phyloP scores from a whole-genome alignment of 2,329 filamentous ascomycete species.

The Talaromyces sp. region DNA sequence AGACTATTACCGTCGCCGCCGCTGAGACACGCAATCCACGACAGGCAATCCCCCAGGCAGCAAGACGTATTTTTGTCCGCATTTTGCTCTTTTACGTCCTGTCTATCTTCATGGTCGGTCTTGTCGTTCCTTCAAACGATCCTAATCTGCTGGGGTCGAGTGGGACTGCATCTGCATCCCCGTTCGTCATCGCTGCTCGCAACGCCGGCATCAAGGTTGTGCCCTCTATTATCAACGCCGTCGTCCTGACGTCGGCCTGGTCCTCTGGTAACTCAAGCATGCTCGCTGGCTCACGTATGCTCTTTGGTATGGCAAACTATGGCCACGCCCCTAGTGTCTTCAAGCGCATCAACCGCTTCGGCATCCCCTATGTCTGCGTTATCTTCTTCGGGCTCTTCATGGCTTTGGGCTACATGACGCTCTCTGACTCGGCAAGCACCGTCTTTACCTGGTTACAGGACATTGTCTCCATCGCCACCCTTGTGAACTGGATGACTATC shows the following conservation, averaged over 20 bases:
- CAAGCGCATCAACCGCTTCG: constrained; percentile 53
- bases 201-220: constrained; percentile 59
- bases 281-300: constrained; percentile 64
- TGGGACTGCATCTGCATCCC: constrained; percentile 26
- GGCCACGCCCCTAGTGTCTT: constrained; percentile 60
- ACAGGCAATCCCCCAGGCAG: constrained; percentile 55
- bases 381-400: constrained; percentile 53
- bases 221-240: constrained; percentile 69
- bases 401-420: constrained; percentile 62
- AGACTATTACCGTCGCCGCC: constrained; percentile 51
- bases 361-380: constrained; percentile 60
- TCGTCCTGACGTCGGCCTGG: constrained; percentile 70
- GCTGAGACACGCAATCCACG: constrained; percentile 55
- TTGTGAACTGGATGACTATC: constrained; percentile 58
- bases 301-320: constrained; percentile 60
- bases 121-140: constrained; percentile 17
- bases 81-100: constrained; percentile 59
- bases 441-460: constrained; percentile 71
- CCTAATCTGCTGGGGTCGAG: constrained; percentile 16
- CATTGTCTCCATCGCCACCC: constrained; percentile 61
- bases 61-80: constrained; percentile 56
- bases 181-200: constrained; percentile 39
- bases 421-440: constrained; percentile 43
- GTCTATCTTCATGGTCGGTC: constrained; percentile 29
- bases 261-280: constrained; percentile 74